Conservation (phyloP, 1,284 basidiomycete species). For the Fistulinella cinereoalba region DNA sequence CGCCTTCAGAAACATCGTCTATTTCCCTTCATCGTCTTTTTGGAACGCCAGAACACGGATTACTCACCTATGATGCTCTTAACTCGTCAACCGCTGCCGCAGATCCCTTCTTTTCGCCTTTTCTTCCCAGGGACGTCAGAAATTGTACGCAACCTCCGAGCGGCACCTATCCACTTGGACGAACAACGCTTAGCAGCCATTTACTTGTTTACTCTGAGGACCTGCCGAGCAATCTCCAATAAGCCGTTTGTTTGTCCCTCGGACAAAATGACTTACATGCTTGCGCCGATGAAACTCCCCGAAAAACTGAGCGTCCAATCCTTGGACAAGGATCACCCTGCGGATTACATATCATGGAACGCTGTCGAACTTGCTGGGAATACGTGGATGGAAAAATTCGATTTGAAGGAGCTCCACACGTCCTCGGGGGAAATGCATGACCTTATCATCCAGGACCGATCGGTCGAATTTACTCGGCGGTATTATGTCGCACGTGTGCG, state of each 20-base stretch:
- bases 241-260: slow-evolving; percentile 56
- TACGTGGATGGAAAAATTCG: slow-evolving; percentile 51
- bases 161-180: slow-evolving; percentile 48
- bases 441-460: slow-evolving; percentile 69
- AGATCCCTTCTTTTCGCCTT: slow-evolving; percentile 51
- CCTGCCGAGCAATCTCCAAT: slow-evolving; percentile 62
- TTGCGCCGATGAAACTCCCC: slow-evolving; percentile 52
- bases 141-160: slow-evolving; percentile 43
- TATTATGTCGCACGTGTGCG: slow-evolving; percentile 57
- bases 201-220: slow-evolving; percentile 58
- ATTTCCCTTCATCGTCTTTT: slow-evolving; percentile 55
- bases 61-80: slow-evolving; percentile 62
- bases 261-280: slow-evolving; percentile 58
- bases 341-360: slow-evolving; percentile 60
- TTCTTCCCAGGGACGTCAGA: slow-evolving; percentile 52
- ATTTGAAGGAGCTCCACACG: slow-evolving; percentile 39
- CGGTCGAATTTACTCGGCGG: slow-evolving; percentile 71
- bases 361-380: slow-evolving; percentile 50
- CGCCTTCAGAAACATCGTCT: slow-evolving; percentile 35
- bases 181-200: slow-evolving; percentile 47
- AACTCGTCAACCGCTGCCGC: slow-evolving; percentile 61
- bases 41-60: slow-evolving; percentile 32
- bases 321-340: slow-evolving; percentile 38
- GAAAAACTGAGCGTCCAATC: slow-evolving; percentile 17
- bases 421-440: slow-evolving; percentile 50